Evolutionary conservation across 495 filamentous ascomycete genomes (phyloP), one percentile per base, ranked within the genome.

Genomic region (Podospora anserina): DNA sequence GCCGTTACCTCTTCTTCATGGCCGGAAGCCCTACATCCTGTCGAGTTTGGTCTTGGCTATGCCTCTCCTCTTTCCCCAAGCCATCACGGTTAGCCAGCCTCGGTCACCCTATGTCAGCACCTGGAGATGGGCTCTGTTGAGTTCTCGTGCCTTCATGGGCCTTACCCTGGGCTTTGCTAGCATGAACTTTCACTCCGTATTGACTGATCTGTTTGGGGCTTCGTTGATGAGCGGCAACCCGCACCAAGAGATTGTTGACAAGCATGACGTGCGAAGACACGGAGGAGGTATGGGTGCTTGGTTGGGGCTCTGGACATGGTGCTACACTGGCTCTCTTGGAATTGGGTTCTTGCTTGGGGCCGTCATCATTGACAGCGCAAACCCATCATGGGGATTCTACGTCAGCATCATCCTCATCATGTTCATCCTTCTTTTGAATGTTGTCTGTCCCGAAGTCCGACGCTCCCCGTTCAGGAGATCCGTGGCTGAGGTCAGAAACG

Each of bases 221-320:
- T 90, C 88, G 0, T 76, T 92, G 44, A 89, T 91, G 80, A 90
- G 88, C 73, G 81, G 82, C 18, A 87, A 88, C 62, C 89, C 89
- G 4, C 89, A 91, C 71, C 88, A 91, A 76, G 89, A 91, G 73
- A 70, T 89, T 13, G 88, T 89, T 0, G 82, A 88, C 64, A 73
- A 78, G 60, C 83, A 83, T 64, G 89, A 92, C 72, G 84, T 89
- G 32, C 83, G 89, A 39, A 81, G 89, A 44, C 88, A 90, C 68
- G 91, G 91, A 18, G 90, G 90, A 44, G 90, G 91, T 3, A 88
- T 91, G 78, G 91, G 91, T 4, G 76, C 90, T 18, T 93, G 91
- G 91, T 81, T 93, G 49, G 90, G 91, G 4, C 80, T 92, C 30
- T 93, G 90, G 88, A 87, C 88, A 4, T 93, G 88, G 86, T 88